Evolutionary conservation across 495 filamentous ascomycete species (phyloP).

Genomic region (Podospora bellae-mahoneyi): DNA sequence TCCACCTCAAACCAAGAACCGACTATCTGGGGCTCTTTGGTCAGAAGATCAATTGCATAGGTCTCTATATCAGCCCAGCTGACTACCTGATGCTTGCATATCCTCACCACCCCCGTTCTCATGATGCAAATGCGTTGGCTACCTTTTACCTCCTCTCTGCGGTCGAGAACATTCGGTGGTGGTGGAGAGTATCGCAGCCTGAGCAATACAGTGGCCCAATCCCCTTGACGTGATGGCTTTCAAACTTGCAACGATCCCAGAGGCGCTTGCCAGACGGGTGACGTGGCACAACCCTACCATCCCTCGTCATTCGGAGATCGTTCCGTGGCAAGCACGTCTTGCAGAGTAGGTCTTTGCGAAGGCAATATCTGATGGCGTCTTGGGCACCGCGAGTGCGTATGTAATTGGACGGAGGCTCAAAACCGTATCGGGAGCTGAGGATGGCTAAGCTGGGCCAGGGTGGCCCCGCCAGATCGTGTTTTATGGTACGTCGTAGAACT

Average conservation of each 20-base stretch:
- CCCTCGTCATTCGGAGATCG: background rate
- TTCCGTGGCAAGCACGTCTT: conserved; percentile 19
- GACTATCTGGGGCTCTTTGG: no score
- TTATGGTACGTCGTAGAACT: background rate
- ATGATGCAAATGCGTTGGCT: background rate
- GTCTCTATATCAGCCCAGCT: background rate
- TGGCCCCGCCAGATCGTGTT: no score
- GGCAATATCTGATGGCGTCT: background rate
- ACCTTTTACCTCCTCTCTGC: background rate
- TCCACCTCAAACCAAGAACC: no score
- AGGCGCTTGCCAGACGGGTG: background rate
- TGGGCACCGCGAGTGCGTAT: background rate
- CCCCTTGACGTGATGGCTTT: background rate
- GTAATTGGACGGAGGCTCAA: no score
- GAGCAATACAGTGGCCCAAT: background rate
- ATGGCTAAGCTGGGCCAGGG: no score
- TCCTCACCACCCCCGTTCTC: background rate
- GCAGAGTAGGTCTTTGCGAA: background rate
- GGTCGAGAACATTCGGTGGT: background rate
- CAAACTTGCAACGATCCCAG: background rate
- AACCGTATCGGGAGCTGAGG: no score
- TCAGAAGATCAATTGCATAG: background rate
- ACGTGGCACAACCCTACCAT: background rate
- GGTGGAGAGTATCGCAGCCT: background rate
- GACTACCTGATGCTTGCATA: background rate